phyloP scores from a whole-genome alignment of 441 rosid species.

The Adansonia grandidieri region DNA sequence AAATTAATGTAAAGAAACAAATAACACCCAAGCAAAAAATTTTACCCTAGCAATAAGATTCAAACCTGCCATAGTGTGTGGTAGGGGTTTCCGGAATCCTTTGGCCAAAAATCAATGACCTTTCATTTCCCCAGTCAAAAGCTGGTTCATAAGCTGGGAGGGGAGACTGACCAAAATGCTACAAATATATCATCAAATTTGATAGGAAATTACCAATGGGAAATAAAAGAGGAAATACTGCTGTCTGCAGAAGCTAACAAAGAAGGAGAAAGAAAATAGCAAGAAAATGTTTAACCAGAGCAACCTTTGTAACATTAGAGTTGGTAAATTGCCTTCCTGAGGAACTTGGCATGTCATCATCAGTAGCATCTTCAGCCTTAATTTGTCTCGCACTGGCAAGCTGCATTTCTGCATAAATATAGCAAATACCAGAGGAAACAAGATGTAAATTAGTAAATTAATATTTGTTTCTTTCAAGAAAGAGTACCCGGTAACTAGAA shows the following conservation, averaged over 20 bases:
- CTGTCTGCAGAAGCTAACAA: background rate
- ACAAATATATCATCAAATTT: slow-evolving; percentile 35
- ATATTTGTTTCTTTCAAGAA: background rate
- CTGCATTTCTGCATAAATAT: slow-evolving; percentile 60
- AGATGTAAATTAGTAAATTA: background rate
- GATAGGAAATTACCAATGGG: slow-evolving; percentile 21
- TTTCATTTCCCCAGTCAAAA: slow-evolving; percentile 99
- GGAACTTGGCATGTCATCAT: slow-evolving; percentile 75
- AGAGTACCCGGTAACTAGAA: background rate
- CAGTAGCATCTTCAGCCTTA: slow-evolving; percentile 61
- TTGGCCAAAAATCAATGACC: slow-evolving; percentile 90
- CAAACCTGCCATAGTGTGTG: slow-evolving; percentile 69
- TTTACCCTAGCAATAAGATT: slow-evolving; percentile 21
- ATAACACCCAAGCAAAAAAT: slow-evolving; percentile 7
- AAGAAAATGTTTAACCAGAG: slow-evolving; percentile 16
- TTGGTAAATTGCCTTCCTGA: slow-evolving; percentile 83
- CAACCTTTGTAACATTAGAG: slow-evolving; percentile 65
- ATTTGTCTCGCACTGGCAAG: slow-evolving; percentile 79
- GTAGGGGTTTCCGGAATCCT: slow-evolving; percentile 82
- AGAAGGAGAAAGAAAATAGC: background rate
- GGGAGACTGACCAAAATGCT: slow-evolving; percentile 96
- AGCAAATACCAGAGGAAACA: slow-evolving; percentile 22
- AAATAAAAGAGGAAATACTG: background rate
- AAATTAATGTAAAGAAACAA: slow-evolving; percentile 15
- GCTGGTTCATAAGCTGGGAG: slow-evolving; percentile 99